Evolutionary conservation across 2,329 filamentous ascomycete species (phyloP).

Genomic region (Cladosporium sphaerospermum): DNA sequence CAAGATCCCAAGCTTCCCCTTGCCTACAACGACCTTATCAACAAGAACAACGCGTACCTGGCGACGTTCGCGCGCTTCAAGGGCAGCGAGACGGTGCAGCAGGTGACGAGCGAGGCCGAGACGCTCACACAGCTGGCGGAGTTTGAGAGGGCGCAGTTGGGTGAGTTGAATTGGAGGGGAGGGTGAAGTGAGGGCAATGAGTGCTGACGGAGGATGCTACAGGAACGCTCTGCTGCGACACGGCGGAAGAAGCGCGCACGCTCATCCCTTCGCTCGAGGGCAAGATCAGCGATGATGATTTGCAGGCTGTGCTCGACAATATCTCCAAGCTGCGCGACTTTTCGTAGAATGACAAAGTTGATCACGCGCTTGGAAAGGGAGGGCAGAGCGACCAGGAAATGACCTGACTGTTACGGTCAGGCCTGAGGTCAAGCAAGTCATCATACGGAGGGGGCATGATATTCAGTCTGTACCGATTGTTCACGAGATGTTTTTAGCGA

Average conservation of each 20-base stretch:
- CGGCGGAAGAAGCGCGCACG: conserved; percentile 91
- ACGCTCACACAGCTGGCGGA: conserved; percentile 44
- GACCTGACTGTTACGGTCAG: too few relatives aligned
- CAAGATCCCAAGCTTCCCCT: conserved; percentile 68
- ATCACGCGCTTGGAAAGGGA: not conserved
- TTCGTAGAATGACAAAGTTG: conserved; percentile 12
- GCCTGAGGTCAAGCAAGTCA: too few relatives aligned
- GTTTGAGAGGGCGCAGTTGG: conserved; percentile 89
- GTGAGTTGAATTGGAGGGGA: conserved; percentile 42
- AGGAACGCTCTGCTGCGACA: conserved; percentile 90
- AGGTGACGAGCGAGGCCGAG: conserved; percentile 70
- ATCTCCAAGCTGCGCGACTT: conserved; percentile 68
- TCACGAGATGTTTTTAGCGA: too few relatives aligned
- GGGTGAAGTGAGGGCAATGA: not conserved
- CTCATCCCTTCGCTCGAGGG: conserved; percentile 82
- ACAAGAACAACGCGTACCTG: conserved; percentile 83
- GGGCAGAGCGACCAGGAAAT: too few relatives aligned
- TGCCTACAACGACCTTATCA: conserved; percentile 46
- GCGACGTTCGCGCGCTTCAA: conserved; percentile 95
- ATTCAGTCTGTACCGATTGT: too few relatives aligned
- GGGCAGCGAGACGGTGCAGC: conserved; percentile 88
- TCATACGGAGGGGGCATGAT: too few relatives aligned
- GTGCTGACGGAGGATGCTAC: conserved; percentile 16
- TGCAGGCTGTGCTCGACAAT: conserved; percentile 84
- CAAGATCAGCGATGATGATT: conserved; percentile 84